These are phyloP conservation scores for Triticum timopheevii DNA, from an alignment of 176 grass and related monocot species.

Conservation along the genomic window DNA sequence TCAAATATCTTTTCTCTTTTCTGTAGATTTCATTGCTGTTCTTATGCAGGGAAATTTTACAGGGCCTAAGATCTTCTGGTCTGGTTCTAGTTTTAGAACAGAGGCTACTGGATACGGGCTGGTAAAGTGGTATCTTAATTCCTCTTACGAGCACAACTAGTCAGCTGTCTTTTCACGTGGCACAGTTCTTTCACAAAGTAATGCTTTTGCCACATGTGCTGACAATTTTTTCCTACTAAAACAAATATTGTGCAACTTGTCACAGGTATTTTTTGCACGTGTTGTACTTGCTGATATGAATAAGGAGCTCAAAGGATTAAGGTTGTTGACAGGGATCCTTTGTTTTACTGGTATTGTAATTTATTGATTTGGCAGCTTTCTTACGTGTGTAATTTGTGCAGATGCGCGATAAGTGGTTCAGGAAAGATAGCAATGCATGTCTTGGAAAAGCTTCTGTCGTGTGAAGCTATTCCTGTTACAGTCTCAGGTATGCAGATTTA, in stretches of 20 bases:
- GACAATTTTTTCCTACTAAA: constrained; percentile 6
- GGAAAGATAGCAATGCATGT: constrained; percentile 99
- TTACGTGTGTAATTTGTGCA: constrained; percentile 42
- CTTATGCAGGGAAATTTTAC: constrained; percentile 98
- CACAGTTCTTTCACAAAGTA: constrained; percentile 25
- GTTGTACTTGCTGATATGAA: constrained; percentile 99
- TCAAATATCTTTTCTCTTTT: constrained; percentile 22
- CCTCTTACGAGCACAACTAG: constrained; percentile 17
- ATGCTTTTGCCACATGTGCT: constrained; percentile 6
- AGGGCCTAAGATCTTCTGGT: constrained; percentile 99
- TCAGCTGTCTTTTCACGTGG: constrained; percentile 14
- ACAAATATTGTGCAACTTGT: neutral
- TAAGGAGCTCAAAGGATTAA: constrained; percentile 99
- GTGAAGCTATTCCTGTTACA: constrained; percentile 92
- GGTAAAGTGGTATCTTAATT: constrained; percentile 52
- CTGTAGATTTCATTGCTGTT: constrained; percentile 54
- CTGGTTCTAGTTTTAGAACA: constrained; percentile 97
- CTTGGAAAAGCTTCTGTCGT: constrained; percentile 92
- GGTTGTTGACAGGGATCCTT: constrained; percentile 51
- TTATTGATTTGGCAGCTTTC: constrained; percentile 16
- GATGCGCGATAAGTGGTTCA: constrained; percentile 92
- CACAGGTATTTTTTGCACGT: constrained; percentile 96
- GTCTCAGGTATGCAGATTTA: constrained; percentile 69
- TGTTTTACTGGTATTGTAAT: constrained; percentile 27
- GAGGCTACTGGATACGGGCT: constrained; percentile 99